phyloP scores from a whole-genome alignment of 2,329 filamentous ascomycete species.

The Chalaropsis ovoidea region DNA sequence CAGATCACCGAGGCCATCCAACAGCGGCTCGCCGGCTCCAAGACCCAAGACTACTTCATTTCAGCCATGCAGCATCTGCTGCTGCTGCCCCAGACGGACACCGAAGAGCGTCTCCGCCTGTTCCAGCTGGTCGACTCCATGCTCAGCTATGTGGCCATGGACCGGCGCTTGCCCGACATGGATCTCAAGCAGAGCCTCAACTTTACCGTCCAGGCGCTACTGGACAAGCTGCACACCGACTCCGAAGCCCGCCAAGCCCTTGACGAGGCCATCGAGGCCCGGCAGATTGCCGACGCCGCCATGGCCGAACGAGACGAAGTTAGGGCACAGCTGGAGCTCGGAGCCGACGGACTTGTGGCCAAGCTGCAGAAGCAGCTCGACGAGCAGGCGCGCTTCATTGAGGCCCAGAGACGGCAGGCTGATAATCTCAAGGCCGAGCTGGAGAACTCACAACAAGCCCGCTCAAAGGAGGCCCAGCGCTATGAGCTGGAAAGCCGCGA shows the following conservation, averaged over 20 bases:
- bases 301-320: slow-evolving; percentile 96
- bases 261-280: slow-evolving; percentile 81
- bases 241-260: slow-evolving; percentile 84
- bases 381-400: slow-evolving; percentile 82
- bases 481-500: slow-evolving; percentile 95
- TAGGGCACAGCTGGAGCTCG: slow-evolving; percentile 75
- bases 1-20: slow-evolving; percentile 94
- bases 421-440: slow-evolving; percentile 84
- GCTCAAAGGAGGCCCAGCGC: slow-evolving; percentile 82
- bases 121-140: slow-evolving; percentile 98
- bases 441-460: slow-evolving; percentile 71
- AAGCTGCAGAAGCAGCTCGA: slow-evolving; percentile 92
- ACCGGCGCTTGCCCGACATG: slow-evolving; percentile 87
- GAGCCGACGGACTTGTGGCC: slow-evolving; percentile 83
- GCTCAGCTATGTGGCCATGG: slow-evolving; percentile 98
- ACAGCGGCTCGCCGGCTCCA: slow-evolving; percentile 68
- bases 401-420: slow-evolving; percentile 74
- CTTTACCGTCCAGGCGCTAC: slow-evolving; percentile 88
- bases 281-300: slow-evolving; percentile 88
- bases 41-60: slow-evolving; percentile 89
- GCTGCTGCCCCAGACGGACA: slow-evolving; percentile 81
- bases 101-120: slow-evolving; percentile 84
- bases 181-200: slow-evolving; percentile 96
- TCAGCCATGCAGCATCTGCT: slow-evolving; percentile 92
- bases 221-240: slow-evolving; percentile 94